A percentile compares a stretch with the other conserved stretches of the same genome.
Conservation (phyloP, 768 basidiomycete species). For the Heimioporus sp. region DNA sequence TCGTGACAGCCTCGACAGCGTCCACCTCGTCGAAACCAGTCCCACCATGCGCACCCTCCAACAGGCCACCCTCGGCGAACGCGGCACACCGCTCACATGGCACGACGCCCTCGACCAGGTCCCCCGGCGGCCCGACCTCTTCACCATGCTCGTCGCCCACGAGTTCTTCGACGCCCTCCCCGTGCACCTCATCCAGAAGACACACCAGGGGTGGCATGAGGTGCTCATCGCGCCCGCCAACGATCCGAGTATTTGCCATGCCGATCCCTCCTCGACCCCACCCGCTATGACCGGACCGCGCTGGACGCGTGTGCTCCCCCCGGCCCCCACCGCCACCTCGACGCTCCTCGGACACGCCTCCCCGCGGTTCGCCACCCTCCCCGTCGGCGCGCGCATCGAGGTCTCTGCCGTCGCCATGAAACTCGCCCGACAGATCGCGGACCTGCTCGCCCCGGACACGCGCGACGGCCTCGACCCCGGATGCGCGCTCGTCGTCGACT, state of each 20-base stretch:
- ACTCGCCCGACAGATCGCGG: conserved; percentile 64
- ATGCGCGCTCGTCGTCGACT: conserved; percentile 84
- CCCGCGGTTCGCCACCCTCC: conserved; percentile 64
- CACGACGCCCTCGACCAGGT: conserved; percentile 73
- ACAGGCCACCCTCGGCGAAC: conserved; percentile 43
- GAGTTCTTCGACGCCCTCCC: conserved; percentile 98
- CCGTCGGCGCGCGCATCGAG: conserved; percentile 74
- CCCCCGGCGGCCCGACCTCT: conserved; percentile 44
- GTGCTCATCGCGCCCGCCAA: conserved; percentile 59
- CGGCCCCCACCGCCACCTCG: conserved; percentile 51
- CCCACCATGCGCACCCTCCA: conserved; percentile 64
- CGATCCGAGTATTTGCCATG: conserved; percentile 37
- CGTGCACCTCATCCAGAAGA: conserved; percentile 85
- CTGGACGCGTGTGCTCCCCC: conserved; percentile 67
- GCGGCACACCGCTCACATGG: conserved; percentile 56
- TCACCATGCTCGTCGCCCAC: conserved; percentile 89
- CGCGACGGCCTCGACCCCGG: conserved; percentile 31
- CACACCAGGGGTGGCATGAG: conserved; percentile 79
- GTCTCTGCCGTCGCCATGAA: conserved; percentile 72
- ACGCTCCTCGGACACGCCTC: conserved; percentile 63
- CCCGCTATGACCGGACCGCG: conserved; percentile 24
- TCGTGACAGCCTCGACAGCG: conserved; percentile 36
- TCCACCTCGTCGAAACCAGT: conserved; percentile 86
- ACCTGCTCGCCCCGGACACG: conserved; percentile 44
- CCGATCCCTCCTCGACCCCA: conserved; percentile 18